phyloP scores from a whole-genome alignment of 805 yeast genomes.

The Cyberlindnera veronae region DNA sequence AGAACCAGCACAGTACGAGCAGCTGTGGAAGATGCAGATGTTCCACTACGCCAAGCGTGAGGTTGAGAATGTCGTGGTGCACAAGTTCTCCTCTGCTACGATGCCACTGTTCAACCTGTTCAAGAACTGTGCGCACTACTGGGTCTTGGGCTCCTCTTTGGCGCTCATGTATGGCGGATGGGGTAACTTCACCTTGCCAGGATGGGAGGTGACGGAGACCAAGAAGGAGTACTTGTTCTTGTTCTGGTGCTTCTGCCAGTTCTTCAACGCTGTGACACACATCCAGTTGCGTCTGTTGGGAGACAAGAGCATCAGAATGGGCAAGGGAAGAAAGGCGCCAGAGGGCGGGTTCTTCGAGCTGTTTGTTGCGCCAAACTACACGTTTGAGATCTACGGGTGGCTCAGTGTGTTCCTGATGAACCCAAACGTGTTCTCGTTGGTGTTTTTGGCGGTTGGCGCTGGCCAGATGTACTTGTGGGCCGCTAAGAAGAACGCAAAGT shows the following conservation, averaged over 20 bases:
- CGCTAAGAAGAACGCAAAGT: slow-evolving; percentile 73
- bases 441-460: slow-evolving; percentile 68
- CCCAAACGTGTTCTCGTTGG: slow-evolving; percentile 71
- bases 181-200: slow-evolving; percentile 57
- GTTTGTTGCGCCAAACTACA: slow-evolving; percentile 92
- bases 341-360: slow-evolving; percentile 77
- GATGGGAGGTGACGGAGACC: slow-evolving; percentile 50
- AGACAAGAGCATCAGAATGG: slow-evolving; percentile 31
- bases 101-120: slow-evolving; percentile 89
- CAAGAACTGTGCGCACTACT: slow-evolving; percentile 88
- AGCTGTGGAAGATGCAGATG: slow-evolving; percentile 45
- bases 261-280: slow-evolving; percentile 73
- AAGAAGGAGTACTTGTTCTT: slow-evolving; percentile 17
- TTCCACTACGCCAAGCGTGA: slow-evolving; percentile 87
- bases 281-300: slow-evolving; percentile 53
- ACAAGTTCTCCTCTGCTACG: slow-evolving; percentile 80
- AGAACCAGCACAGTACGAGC: slow-evolving; percentile 23
- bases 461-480: slow-evolving; percentile 94
- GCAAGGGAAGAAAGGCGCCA: slow-evolving; percentile 42
- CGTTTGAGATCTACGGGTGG: slow-evolving; percentile 84
- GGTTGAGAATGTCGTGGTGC: slow-evolving; percentile 79
- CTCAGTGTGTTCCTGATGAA: slow-evolving; percentile 61
- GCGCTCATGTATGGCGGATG: slow-evolving; percentile 46
- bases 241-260: slow-evolving; percentile 48
- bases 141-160: slow-evolving; percentile 80